These are phyloP conservation scores for Bauhinia variegata DNA, from an alignment of 306 rosid genomes.

Conservation along the genomic window DNA sequence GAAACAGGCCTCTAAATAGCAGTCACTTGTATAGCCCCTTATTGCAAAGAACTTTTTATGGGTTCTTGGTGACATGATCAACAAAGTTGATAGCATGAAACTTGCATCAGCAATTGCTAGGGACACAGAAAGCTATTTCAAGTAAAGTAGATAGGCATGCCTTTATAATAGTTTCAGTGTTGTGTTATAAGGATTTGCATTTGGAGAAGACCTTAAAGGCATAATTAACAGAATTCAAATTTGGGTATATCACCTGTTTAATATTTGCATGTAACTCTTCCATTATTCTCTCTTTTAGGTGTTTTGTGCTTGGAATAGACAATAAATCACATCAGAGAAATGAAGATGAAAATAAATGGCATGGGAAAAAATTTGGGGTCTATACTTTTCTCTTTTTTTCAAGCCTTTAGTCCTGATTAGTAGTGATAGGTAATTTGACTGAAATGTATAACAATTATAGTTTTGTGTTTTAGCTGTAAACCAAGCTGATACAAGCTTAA, in stretches of 20 bases:
- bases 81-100: not conserved
- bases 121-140: not conserved
- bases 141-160: not conserved
- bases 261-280: not conserved
- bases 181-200: not conserved
- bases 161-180: not conserved
- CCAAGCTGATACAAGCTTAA: not conserved
- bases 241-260: not conserved
- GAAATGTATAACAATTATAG: conserved; percentile 10
- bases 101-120: not conserved
- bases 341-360: not conserved
- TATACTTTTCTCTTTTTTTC: not conserved
- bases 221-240: too few relatives aligned
- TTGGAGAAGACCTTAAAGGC: too few relatives aligned
- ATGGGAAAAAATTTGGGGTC: not conserved
- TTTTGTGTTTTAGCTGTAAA: conserved; percentile 15
- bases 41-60: not conserved
- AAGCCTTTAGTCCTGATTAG: conserved; percentile 4
- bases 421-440: conserved; percentile 5
- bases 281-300: not conserved
- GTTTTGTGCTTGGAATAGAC: conserved; percentile 1
- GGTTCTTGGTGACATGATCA: not conserved
- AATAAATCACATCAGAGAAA: not conserved
- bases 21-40: too few relatives aligned
- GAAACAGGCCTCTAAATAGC: too few relatives aligned